Percentiles rank a stretch among this genome's conserved stretches.
phyloP scores from a whole-genome alignment of 441 rosid species.

The Pelargonium citronellum region DNA sequence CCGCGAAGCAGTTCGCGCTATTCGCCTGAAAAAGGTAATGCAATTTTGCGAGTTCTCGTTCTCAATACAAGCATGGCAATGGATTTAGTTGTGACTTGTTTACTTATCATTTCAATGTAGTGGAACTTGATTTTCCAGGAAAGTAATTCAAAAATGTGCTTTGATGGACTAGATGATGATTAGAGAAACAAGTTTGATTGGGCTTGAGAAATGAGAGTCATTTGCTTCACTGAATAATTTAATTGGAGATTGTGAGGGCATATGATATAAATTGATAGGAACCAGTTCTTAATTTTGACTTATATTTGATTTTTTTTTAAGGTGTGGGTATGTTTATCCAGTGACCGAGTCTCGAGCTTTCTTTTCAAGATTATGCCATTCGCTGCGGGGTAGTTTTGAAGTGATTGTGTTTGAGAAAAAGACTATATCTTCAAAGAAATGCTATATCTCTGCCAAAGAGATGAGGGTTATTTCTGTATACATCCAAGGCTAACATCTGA shows the following conservation, averaged over 20 bases:
- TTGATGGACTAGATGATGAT: neutral
- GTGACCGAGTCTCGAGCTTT: too few relatives aligned
- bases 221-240: neutral
- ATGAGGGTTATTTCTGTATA: too few relatives aligned
- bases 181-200: neutral
- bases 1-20: slow-evolving; percentile 79
- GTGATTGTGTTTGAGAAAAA: too few relatives aligned
- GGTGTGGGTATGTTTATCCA: neutral
- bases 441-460: too few relatives aligned
- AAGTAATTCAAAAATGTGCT: neutral
- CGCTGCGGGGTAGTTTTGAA: too few relatives aligned
- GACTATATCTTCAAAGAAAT: too few relatives aligned
- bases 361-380: too few relatives aligned
- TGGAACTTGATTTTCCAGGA: neutral
- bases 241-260: neutral
- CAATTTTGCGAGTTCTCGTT: neutral
- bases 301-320: neutral
- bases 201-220: neutral
- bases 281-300: neutral
- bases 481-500: too few relatives aligned
- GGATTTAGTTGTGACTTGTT: neutral
- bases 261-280: neutral
- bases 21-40: slow-evolving; percentile 72
- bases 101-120: too few relatives aligned
- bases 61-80: neutral